Percentiles rank a stretch among this genome's conserved stretches.
Conservation (phyloP, 331 rosid genomes). For the Ulmus americana region DNA sequence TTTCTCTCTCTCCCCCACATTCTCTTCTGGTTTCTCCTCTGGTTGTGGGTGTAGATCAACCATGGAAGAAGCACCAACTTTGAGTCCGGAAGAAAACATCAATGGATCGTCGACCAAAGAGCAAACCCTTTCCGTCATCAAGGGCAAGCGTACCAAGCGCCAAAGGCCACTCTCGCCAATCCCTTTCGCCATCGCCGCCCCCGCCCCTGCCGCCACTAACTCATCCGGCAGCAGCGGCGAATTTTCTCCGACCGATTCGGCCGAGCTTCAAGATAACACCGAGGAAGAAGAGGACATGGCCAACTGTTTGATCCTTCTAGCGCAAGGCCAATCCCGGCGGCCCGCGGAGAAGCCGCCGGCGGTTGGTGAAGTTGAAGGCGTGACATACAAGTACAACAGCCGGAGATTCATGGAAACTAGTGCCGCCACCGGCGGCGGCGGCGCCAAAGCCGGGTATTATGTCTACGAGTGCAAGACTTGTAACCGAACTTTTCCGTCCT, state of each 20-base stretch:
- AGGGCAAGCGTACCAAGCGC: constrained; percentile 91
- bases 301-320: constrained; percentile 75
- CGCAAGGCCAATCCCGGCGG: constrained; percentile 55
- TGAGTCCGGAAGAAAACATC: constrained; percentile 39
- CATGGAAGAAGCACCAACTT: constrained; percentile 43
- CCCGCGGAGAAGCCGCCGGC: neutral
- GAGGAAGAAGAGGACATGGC: constrained; percentile 94
- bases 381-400: constrained; percentile 37
- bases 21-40: constrained; percentile 7
- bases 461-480: constrained; percentile 84
- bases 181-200: constrained; percentile 43
- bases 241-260: constrained; percentile 39
- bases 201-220: constrained; percentile 9
- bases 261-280: constrained; percentile 31
- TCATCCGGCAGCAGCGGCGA: constrained; percentile 30
- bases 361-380: constrained; percentile 10
- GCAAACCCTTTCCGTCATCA: constrained; percentile 39
- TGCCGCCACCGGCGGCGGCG: constrained; percentile 16
- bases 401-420: constrained; percentile 45
- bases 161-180: constrained; percentile 71
- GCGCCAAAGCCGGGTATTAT: constrained; percentile 42
- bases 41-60: constrained; percentile 22
- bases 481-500: constrained; percentile 65
- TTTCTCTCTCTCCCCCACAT: constrained; percentile 12
- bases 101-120: constrained; percentile 42